A percentile compares a stretch with the other conserved stretches of the same genome.
phyloP scores from a whole-genome alignment of 345 rosid genomes.

The Salix purpurea region DNA sequence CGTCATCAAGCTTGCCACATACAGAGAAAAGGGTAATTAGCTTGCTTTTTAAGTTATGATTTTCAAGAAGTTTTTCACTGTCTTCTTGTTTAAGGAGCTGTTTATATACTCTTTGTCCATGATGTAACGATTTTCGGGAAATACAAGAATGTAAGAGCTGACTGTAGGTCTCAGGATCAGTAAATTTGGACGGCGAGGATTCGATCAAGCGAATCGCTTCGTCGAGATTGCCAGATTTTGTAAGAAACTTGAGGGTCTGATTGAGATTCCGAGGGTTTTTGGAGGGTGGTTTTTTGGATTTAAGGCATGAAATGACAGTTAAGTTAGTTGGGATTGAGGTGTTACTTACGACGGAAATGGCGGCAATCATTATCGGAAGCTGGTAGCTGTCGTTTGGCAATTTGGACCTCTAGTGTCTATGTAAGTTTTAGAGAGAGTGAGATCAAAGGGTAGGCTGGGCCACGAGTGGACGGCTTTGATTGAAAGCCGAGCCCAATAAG shows the following conservation, averaged over 20 bases:
- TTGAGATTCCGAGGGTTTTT: slow-evolving; percentile 10
- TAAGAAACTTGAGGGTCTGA: slow-evolving; percentile 22
- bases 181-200: slow-evolving; percentile 24
- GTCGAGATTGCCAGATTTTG: slow-evolving; percentile 23
- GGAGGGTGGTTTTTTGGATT: background rate
- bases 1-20: slow-evolving; percentile 37
- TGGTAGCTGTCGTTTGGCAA: background rate
- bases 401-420: no score
- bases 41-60: slow-evolving; percentile 32
- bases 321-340: slow-evolving; percentile 1
- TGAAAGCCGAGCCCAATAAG: no score
- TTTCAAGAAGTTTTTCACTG: slow-evolving; percentile 15
- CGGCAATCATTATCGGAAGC: slow-evolving; percentile 15
- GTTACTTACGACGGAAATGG: slow-evolving; percentile 12
- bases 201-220: slow-evolving; percentile 27
- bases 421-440: background rate
- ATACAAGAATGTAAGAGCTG: slow-evolving; percentile 40
- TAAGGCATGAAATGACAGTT: slow-evolving; percentile 1
- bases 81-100: slow-evolving; percentile 19
- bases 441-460: background rate
- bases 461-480: no score
- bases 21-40: slow-evolving; percentile 46
- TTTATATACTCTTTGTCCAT: slow-evolving; percentile 28
- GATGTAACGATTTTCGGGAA: slow-evolving; percentile 38
- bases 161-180: slow-evolving; percentile 22